Evolutionary conservation across 768 basidiomycete species (phyloP).

Genomic region (Termitomyces eurrhizus): DNA sequence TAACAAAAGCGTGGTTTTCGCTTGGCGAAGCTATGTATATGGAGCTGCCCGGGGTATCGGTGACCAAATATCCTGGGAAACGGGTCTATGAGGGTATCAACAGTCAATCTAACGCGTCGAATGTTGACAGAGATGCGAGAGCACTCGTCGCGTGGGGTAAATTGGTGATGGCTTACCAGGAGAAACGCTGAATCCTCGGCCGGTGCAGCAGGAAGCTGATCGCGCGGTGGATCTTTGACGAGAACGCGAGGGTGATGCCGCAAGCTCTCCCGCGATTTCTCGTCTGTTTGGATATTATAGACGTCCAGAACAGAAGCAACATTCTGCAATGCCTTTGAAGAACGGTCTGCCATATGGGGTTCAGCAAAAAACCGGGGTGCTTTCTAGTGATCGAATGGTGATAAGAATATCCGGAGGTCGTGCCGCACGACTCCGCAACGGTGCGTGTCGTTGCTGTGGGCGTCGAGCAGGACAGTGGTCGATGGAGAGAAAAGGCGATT

Average conservation of each 20-base stretch:
- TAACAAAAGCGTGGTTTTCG: no score
- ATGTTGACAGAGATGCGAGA: constrained; percentile 1
- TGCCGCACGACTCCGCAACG: no score
- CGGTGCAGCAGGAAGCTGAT: constrained; percentile 21
- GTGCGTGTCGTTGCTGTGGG: no score
- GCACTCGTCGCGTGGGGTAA: constrained; percentile 8
- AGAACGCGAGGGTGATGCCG: constrained; percentile 13
- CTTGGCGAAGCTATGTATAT: constrained; percentile 16
- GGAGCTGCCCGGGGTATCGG: constrained; percentile 3
- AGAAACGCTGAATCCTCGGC: constrained; percentile 18
- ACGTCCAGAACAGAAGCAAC: no score
- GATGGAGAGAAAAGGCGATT: neutral
- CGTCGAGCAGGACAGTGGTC: no score
- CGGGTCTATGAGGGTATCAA: constrained; percentile 13
- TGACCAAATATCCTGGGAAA: constrained; percentile 9
- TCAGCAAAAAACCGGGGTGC: no score
- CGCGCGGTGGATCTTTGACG: constrained; percentile 29
- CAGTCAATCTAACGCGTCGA: constrained; percentile 17
- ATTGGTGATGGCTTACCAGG: constrained; percentile 24
- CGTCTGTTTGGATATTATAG: constrained; percentile 7
- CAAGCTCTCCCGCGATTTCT: constrained; percentile 3
- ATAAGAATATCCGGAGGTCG: no score
- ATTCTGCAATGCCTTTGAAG: no score
- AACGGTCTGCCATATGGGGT: no score
- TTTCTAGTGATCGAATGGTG: no score